These are phyloP conservation scores for Mycena floridula DNA, from an alignment of 768 basidiomycete genomes.

Conservation along the genomic window DNA sequence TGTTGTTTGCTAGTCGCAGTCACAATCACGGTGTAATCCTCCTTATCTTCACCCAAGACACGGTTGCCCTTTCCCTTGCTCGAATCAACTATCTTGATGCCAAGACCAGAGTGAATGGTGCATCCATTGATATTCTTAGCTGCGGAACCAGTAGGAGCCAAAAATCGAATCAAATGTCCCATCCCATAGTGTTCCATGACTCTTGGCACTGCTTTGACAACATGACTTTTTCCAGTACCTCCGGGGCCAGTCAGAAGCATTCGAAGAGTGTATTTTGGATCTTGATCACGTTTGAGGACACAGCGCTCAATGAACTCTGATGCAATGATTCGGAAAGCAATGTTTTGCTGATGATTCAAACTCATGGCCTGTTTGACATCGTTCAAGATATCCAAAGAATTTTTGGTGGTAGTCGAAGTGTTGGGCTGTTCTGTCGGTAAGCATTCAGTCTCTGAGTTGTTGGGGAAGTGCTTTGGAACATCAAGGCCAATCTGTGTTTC, in stretches of 20 bases:
- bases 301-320: background rate
- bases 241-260: slow-evolving; percentile 23
- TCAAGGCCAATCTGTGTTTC: too few species aligned
- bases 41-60: slow-evolving; percentile 3
- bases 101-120: slow-evolving; percentile 20
- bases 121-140: too few species aligned
- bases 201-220: too few species aligned
- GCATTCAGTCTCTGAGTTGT: too few species aligned
- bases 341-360: slow-evolving; percentile 11
- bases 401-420: too few species aligned
- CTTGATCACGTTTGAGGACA: slow-evolving; percentile 6
- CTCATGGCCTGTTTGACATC: background rate
- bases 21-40: slow-evolving; percentile 12
- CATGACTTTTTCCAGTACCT: too few species aligned
- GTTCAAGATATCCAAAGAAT: too few species aligned
- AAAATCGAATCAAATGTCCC: slow-evolving; percentile 18
- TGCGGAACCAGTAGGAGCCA: slow-evolving; percentile 26
- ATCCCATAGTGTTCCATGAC: too few species aligned
- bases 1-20: slow-evolving; percentile 9
- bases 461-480: too few species aligned
- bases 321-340: slow-evolving; percentile 7
- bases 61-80: slow-evolving; percentile 12
- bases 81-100: slow-evolving; percentile 12
- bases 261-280: slow-evolving; percentile 1
- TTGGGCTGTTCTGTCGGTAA: too few species aligned